These are phyloP conservation scores for Hymenoscyphus fraxineus DNA, from an alignment of 2,329 filamentous ascomycete genomes.

Conservation along the genomic window DNA sequence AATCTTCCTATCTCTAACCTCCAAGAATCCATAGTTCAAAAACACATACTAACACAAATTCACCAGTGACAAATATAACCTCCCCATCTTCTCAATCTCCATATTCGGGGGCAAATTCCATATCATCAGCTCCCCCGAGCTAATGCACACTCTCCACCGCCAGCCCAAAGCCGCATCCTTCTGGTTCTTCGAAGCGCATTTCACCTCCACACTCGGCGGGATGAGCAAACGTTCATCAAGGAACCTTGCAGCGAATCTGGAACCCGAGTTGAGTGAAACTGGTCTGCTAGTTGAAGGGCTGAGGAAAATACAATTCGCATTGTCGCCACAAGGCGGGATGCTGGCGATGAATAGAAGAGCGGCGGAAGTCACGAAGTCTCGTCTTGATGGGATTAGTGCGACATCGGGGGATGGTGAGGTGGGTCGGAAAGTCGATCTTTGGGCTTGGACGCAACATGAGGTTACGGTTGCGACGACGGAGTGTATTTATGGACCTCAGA, in stretches of 20 bases:
- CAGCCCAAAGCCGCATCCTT: not conserved
- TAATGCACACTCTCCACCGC: not conserved
- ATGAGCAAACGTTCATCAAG: not conserved
- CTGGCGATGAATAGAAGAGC: not conserved
- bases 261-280: not conserved
- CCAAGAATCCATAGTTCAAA: too few relatives aligned
- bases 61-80: not conserved
- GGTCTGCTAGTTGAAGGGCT: not conserved
- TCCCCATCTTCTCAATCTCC: constrained; percentile 2
- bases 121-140: not conserved
- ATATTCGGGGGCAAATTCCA: not conserved
- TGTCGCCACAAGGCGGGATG: constrained; percentile 1
- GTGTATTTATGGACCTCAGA: not conserved
- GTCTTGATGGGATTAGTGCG: not conserved
- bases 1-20: too few relatives aligned
- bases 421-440: not conserved
- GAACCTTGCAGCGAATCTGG: not conserved
- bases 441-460: constrained; percentile 5
- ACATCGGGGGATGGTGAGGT: too few relatives aligned
- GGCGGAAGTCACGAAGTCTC: not conserved
- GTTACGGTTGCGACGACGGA: constrained; percentile 5
- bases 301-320: not conserved
- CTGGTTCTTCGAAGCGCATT: constrained; percentile 6
- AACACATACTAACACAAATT: too few relatives aligned
- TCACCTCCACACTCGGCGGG: not conserved